A percentile compares a stretch with the other conserved stretches of the same genome.
These are phyloP conservation scores for Cladobotryum mycophilum DNA, from an alignment of 2,329 filamentous ascomycete species.

Conservation along the genomic window DNA sequence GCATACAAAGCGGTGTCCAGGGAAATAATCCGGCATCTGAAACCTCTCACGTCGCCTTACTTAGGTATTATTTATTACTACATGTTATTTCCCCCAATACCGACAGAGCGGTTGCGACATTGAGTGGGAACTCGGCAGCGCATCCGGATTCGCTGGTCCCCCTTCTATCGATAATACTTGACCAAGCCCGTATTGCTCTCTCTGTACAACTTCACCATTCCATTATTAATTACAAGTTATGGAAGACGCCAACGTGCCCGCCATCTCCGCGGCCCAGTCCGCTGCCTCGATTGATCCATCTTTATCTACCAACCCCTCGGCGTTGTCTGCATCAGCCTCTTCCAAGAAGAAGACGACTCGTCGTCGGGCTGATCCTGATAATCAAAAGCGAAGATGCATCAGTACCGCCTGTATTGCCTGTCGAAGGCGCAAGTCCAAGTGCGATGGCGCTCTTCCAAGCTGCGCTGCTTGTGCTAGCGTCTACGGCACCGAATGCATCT, in stretches of 20 bases:
- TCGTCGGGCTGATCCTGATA: constrained; percentile 40
- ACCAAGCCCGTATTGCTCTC: too few species aligned
- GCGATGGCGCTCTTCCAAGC: constrained; percentile 83
- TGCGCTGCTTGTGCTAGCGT: constrained; percentile 96
- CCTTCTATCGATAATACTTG: too few species aligned
- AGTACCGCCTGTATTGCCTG: constrained; percentile 82
- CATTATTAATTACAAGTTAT: not conserved
- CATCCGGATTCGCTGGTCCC: too few species aligned
- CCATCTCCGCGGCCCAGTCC: not conserved
- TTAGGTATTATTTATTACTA: too few species aligned
- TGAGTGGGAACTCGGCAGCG: too few species aligned
- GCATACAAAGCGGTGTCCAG: too few species aligned
- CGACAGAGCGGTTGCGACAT: too few species aligned
- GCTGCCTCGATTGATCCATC: not conserved
- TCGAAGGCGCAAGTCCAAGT: constrained; percentile 75
- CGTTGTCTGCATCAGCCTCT: not conserved
- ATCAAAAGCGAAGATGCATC: constrained; percentile 67
- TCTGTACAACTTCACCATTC: too few species aligned
- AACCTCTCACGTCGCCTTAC: too few species aligned
- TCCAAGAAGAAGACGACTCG: constrained; percentile 43
- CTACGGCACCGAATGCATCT: constrained; percentile 84
- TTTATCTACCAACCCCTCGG: not conserved
- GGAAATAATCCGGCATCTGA: too few species aligned
- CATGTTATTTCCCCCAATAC: too few species aligned
- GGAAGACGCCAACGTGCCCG: not conserved